These are phyloP conservation scores for Colletotrichum sp. DNA, from an alignment of 2,329 filamentous ascomycete species.

Conservation along the genomic window DNA sequence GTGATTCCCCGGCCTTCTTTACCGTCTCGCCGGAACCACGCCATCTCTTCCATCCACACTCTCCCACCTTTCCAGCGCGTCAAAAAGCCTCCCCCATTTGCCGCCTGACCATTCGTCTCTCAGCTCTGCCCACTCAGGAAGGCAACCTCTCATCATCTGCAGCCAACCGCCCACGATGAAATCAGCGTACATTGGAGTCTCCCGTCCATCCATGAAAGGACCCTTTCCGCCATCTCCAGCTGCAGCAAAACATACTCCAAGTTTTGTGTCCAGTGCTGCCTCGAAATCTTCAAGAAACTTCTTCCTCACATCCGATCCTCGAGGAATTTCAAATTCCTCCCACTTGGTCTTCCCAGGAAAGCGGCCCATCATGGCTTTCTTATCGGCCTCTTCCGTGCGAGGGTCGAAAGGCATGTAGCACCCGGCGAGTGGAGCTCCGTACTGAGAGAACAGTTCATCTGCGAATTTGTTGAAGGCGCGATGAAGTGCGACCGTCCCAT, in stretches of 20 bases:
- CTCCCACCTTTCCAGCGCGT: background rate
- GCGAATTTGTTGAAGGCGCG: background rate
- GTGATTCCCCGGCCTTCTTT: background rate
- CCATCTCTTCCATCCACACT: background rate
- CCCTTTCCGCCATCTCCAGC: fast-evolving
- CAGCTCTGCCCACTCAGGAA: background rate
- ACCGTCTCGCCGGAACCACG: background rate
- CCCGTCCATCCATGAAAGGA: background rate
- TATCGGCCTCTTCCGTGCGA: background rate
- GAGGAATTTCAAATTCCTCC: background rate
- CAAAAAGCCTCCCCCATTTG: background rate
- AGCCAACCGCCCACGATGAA: background rate
- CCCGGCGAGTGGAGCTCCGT: background rate
- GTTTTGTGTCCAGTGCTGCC: background rate
- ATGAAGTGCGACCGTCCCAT: background rate
- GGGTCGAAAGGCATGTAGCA: background rate
- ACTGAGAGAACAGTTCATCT: background rate
- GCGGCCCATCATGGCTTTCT: background rate
- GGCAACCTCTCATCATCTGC: background rate
- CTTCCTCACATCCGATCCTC: background rate
- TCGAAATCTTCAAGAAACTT: background rate
- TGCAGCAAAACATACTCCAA: background rate
- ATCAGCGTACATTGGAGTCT: background rate
- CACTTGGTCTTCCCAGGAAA: background rate
- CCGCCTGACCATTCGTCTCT: background rate